Base-by-base conservation (phyloP, 345 rosid genomes). In the Mallotus nudiflorus region DNA sequence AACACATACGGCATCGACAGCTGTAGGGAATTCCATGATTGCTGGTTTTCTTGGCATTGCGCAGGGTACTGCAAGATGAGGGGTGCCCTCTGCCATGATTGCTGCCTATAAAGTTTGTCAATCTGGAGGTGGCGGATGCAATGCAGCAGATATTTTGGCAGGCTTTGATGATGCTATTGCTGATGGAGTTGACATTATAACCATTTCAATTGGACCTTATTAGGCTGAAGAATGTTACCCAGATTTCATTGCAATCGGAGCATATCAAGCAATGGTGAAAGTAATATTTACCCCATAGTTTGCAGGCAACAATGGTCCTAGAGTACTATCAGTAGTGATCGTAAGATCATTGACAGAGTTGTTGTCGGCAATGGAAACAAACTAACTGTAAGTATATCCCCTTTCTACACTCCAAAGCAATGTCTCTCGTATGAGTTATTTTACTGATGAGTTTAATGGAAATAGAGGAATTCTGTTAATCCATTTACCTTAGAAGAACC, bases 141-240 rank as follows among this genome's bases (percentile, higher is more conserved):
- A 84, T 50, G 2, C 7, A 0, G 72, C 5, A 6, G 40, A 40
- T 12, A 1, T 86, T 15, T 54, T 86, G 58, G 78, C 82, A 16
- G 90, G 79, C 0, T 88, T 86, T 16, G 96, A 86, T 45, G 96
- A 90, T 48, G 89, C 91, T 0, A 88, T 90, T 9, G 86, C 89
- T 2, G 92, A 86, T 49, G 88, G 86, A 27, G 90, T 87, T 1
- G 92, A 86, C 25, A n/a, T 83, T 24, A 67, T 80, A 31, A 63
- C 81, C 18, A 50, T 65, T 7, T 82, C 85, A 25, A 0, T 82
- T 4, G 85, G 80, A 20, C 0, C 14, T 5, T 0, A 0, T 0
- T 0, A 0, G 2, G 31, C 73, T 0, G 0, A 0, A 1, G 20
- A 24, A 2, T 49, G 70, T 29, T 51, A 45, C 2, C 0, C 1